Base-by-base conservation (phyloP, 2,329 filamentous ascomycete species). In the Capronia americana region DNA sequence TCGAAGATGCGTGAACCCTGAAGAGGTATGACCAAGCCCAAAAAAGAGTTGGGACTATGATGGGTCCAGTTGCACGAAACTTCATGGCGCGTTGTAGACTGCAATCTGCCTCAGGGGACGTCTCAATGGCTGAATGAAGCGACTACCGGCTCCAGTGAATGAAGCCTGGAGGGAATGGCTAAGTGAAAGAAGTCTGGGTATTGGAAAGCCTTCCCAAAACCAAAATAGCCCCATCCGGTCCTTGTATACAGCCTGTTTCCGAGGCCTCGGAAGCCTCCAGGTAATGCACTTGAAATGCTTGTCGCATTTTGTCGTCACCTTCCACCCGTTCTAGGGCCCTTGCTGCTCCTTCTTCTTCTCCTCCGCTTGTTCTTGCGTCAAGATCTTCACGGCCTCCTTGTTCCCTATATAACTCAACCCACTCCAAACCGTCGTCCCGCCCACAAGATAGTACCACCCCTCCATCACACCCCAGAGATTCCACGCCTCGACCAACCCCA, bases 381-480 rank as follows among this genome's bases (percentile, higher is more conserved):
- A 77, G 63, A 98, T 97, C 77, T 90, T 96, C 34, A 98, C 93
- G 0, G 93, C 94, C 73, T 96, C 90, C 77, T 95, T 97, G 71
- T 88, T 92, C 76, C 90, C 96, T 6, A 96, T 84, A 77, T 99
- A 99, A 77, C 93, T 97, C 14, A 93, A 84, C 7, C 95, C 95
- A 69, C 93, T 97, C 92, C 93, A 98, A 5, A 96, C 79, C 0
- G 95, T 99, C 3, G 95, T 99, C 0, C 85, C 86, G 0, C 93
- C 93, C 2, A 99, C 94, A 14, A 96, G 79, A 73, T 92, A 94
- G 78, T 80, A 79, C 65, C 82, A 79, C 71, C 75, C 79, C 68
- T 76, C 76, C 76, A 82, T 84, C 75, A 90, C 89, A 88, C 91
- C 83, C 86, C 83, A 55, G 81, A 85, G 3, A 82, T 84, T 78